Evolutionary conservation across 2,329 filamentous ascomycete species (phyloP), one percentile per base, ranked within the genome.

Genomic region (Alternaria sp.): DNA sequence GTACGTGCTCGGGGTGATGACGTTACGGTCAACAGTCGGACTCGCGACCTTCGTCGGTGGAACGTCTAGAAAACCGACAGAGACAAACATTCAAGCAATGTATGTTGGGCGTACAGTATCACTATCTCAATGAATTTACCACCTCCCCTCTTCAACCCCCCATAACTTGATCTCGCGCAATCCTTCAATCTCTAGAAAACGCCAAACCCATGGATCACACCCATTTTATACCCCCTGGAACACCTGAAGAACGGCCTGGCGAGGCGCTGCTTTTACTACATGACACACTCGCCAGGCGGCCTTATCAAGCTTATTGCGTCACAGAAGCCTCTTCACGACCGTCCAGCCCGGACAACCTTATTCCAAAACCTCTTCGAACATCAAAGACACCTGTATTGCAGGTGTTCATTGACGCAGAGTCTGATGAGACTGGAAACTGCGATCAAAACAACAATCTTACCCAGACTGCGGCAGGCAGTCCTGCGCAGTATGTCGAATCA

Each of bases 241-340:
- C 13, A 7, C 23, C 25, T 8, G 59, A 32, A 26, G 57, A 56
- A 25, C 28, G 61, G 15, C 32, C 54, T 6, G 46, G 36, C 32
- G 63, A 72, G 17, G 19, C 47, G 13, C 10, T 44, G n/a, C 19
- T 51, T 23, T 30, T 46, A 11, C 40, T 55, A 13, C 28, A 36
- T 15, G 36, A 32, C 23, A 25, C 47, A 43, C 8, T 45, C 13
- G 28, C 19, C 56, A 46, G 43, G 11, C 64, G 46, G 15, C 64
- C 62, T 6, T 68, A 70, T 19, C 70, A 73, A 52, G 67, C 69
- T 21, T 73, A 73, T 19, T 73, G 70, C 58, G 64, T 62, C 21
- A 73, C 70, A 5, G 65, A 66, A 57, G 52, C 62, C 8, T 68
- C 69, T 10, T 72, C 70, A 23, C 61, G 69, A 32, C 49, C 68